Base-by-base conservation (phyloP, 176 grass and related monocot species). In the Rhipidocladum racemiflorum region DNA sequence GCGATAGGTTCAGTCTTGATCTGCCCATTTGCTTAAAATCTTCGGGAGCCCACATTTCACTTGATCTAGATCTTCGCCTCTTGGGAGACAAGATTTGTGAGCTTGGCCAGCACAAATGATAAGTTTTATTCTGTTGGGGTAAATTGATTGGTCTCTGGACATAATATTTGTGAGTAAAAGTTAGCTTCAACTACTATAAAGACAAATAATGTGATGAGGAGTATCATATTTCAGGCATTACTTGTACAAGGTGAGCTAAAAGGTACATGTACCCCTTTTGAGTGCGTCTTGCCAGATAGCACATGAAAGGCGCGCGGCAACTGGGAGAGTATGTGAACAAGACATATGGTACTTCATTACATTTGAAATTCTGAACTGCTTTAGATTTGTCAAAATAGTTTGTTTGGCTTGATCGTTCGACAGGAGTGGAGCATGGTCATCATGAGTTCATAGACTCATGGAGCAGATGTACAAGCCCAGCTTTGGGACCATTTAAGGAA, bases 61-160 rank as follows among this genome's bases (percentile, higher is more conserved):
- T n/a, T n/a, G n/a, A n/a, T n/a, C n/a, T n/a, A n/a, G 71, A 85
- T 82, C 48, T 81, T 77, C 16, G 42, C 40, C 57, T 40, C 39
- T 13, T n/a, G 38, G 46, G 45, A 23, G 65, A 45, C 65, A 65
- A 82, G 38, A 48, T 65, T 74, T 69, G 46, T 82, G 45, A 70
- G 44, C 28, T 11, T 70, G 53, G 35, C 61, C 53, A 50, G 59
- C 48, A 42, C 7, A 25, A 25, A 68, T 40, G 4, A 21, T 23
- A 28, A 70, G 36, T 71, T 81, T 10, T 61, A 60, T 65, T 43
- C 45, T 3, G 9, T 38, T 61, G 14, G 5, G 27, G 7, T 73
- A 38, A 65, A 83, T 73, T 30, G 32, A 65, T 74, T 43, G 38
- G 13, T 83, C 35, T 29, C 34, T 30, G 23, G 30, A 30, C 78